These are phyloP conservation scores for Stagonosporopsis vannaccii DNA, from an alignment of 2,329 filamentous ascomycete species.

Conservation along the genomic window DNA sequence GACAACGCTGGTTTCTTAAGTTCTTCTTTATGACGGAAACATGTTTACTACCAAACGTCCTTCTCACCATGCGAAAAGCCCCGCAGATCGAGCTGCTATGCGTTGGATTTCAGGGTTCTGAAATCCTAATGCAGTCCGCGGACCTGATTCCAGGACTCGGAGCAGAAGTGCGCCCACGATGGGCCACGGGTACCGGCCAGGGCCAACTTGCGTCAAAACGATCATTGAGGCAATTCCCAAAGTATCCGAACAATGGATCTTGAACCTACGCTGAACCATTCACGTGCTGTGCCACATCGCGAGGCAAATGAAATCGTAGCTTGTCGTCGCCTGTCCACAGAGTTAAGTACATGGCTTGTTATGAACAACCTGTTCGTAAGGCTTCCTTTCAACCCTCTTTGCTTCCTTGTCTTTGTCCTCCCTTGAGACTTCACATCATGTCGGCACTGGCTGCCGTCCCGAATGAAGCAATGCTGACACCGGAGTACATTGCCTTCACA, in stretches of 20 bases:
- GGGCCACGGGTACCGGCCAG: not conserved
- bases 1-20: too few relatives aligned
- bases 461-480: conserved; percentile 21
- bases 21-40: not conserved
- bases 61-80: not conserved
- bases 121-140: not conserved
- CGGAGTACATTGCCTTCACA: conserved; percentile 47
- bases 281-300: conserved; percentile 8
- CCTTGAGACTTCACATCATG: not conserved
- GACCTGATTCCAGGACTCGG: not conserved
- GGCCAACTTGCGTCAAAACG: conserved; percentile 7
- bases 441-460: conserved; percentile 1
- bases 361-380: not conserved
- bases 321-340: not conserved
- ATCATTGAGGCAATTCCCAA: not conserved
- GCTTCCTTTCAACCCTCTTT: conserved; percentile 1
- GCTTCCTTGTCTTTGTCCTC: not conserved
- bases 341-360: conserved; percentile 8
- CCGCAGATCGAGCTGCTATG: not conserved
- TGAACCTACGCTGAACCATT: not conserved
- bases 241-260: conserved; percentile 1
- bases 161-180: not conserved
- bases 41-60: not conserved
- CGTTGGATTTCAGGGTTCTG: not conserved
- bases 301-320: not conserved